Base-by-base conservation (phyloP, 2,329 filamentous ascomycete species). In the Aspergillus ibericus region DNA sequence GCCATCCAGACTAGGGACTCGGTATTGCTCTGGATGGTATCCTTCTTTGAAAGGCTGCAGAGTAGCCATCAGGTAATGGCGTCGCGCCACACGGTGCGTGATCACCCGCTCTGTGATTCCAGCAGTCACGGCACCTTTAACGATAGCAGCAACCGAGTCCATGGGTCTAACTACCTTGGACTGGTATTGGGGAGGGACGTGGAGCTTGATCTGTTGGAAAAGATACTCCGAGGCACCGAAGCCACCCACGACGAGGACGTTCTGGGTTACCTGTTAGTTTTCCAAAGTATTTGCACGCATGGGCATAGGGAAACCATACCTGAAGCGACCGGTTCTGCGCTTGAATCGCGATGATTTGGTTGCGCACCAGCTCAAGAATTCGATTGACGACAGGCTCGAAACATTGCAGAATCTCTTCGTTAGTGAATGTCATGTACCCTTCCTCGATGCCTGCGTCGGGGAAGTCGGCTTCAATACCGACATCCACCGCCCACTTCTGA, bases 401-500 rank as follows among this genome's bases (percentile, higher is more conserved):
- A 81, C 95, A 98, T 80, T 98, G 93, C 67, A 99, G 83, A 69
- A 99, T 98, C 78, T 99, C 95, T 79, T 98, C 95, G 74, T 99
- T 98, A 62, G 93, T 98, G 75, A 99, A 99, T 2, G 93, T 98
- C 95, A 99, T 99, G 81, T 97, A 98, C 52, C 95, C 93, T 78
- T 99, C 95, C 79, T 98, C 95, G 67, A 99, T 98, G 67, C 92
- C 93, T 32, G 95, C 95, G 73, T 98, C 95, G 38, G 93, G 93
- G 80, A 96, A 98, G 73, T 98, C 95, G 44, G 93, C 92, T 81
- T 99, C 95, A 70, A 99, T 98, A 72, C 95, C 95, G 51, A 99
- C 95, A 74, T 99, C 95, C 18, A 98, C 93, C 46, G 95, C 95
- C 95, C 95, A 98, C 77, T 98, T 98, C 78, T 98, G 93, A 51